Conservation (phyloP, 805 yeast species). For the Torulaspora quercuum region DNA sequence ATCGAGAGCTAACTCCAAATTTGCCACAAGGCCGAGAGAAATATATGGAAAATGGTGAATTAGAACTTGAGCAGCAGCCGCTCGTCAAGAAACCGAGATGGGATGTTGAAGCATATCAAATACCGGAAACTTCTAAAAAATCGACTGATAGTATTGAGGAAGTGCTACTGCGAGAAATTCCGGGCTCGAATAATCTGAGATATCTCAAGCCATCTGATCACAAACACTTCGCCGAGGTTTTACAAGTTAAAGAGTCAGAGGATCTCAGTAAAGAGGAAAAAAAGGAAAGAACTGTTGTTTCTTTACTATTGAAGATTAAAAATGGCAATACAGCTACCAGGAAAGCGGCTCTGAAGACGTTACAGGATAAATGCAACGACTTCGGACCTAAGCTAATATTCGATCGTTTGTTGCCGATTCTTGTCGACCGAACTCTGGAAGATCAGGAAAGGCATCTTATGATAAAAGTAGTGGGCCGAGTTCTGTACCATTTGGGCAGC, state of each 20-base stretch:
- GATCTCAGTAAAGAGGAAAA: constrained; percentile 49
- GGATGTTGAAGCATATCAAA: constrained; percentile 44
- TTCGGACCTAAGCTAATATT: constrained; percentile 72
- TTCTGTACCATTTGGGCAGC: constrained; percentile 62
- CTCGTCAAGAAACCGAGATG: constrained; percentile 31
- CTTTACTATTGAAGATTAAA: constrained; percentile 63
- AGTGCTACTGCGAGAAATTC: constrained; percentile 50
- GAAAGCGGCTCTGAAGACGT: constrained; percentile 61
- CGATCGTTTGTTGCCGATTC: constrained; percentile 67
- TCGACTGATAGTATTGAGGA: constrained; percentile 34
- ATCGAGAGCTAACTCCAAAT: constrained; percentile 34
- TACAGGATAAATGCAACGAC: constrained; percentile 58
- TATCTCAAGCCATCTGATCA: constrained; percentile 69
- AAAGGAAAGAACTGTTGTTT: constrained; percentile 58
- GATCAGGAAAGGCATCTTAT: constrained; percentile 81
- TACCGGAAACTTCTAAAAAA: constrained; percentile 48
- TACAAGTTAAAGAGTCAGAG: constrained; percentile 36
- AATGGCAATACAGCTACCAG: constrained; percentile 72
- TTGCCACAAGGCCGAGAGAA: constrained; percentile 38
- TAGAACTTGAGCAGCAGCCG: constrained; percentile 18
- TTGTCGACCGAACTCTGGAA: constrained; percentile 67
- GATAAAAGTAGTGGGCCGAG: constrained; percentile 69
- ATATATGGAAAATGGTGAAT: constrained; percentile 34
- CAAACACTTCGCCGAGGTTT: constrained; percentile 63
- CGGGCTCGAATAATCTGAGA: constrained; percentile 63